Evolutionary conservation across 2,329 filamentous ascomycete species (phyloP).

Genomic region (Periglandula ipomoeae): DNA sequence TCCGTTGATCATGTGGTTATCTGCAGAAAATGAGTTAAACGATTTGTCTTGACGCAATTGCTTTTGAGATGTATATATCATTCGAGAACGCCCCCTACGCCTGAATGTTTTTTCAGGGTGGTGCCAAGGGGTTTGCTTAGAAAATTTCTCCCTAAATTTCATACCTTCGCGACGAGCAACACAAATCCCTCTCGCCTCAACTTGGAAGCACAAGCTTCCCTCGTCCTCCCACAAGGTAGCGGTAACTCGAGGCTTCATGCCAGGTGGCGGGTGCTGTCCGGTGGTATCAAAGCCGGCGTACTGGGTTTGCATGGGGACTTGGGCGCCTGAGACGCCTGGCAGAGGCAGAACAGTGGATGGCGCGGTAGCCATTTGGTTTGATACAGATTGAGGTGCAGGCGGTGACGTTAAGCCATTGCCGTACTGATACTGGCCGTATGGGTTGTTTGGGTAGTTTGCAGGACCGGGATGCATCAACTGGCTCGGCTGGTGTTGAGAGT

Average conservation of each 20-base stretch:
- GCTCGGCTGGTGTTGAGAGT: slow-evolving; percentile 64
- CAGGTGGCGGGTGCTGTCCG: slow-evolving; percentile 85
- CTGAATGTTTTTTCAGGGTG: too few relatives aligned
- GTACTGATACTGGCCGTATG: slow-evolving; percentile 65
- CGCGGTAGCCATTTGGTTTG: slow-evolving; percentile 56
- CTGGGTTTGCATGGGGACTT: slow-evolving; percentile 41
- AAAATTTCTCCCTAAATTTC: neutral
- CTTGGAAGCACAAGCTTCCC: slow-evolving; percentile 93
- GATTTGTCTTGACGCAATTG: neutral
- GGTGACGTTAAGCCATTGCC: slow-evolving; percentile 72
- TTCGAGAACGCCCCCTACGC: too few relatives aligned
- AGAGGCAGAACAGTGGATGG: slow-evolving; percentile 59
- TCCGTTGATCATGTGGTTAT: slow-evolving; percentile 99
- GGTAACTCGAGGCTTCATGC: slow-evolving; percentile 93
- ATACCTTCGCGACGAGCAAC: slow-evolving; percentile 87
- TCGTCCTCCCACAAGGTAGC: slow-evolving; percentile 98
- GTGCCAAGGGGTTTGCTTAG: too few relatives aligned
- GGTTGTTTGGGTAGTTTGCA: slow-evolving; percentile 55
- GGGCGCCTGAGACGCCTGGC: slow-evolving; percentile 43
- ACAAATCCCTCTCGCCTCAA: slow-evolving; percentile 92
- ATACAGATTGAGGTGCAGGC: slow-evolving; percentile 57
- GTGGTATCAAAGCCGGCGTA: slow-evolving; percentile 67
- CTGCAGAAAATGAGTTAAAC: slow-evolving; percentile 32
- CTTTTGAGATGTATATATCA: too few relatives aligned
- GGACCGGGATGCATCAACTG: slow-evolving; percentile 62